phyloP scores from a whole-genome alignment of 306 rosid genomes.

The Gastrolobium villosum region DNA sequence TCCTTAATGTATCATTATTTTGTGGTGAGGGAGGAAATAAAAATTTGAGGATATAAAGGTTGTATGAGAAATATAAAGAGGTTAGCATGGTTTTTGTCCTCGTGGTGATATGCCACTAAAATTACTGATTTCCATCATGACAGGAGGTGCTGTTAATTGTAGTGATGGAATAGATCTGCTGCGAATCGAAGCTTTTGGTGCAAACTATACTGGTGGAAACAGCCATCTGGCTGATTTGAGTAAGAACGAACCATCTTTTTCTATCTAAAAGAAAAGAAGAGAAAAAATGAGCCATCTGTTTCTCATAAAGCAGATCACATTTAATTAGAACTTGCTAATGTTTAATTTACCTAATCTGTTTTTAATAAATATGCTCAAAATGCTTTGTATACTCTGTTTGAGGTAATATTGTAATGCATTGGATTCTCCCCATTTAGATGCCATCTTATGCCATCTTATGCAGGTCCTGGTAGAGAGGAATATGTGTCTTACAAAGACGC shows the following conservation, averaged over 20 bases:
- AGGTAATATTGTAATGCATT: slow-evolving; percentile 29
- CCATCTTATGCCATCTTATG: slow-evolving; percentile 40
- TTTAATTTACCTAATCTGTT: not conserved
- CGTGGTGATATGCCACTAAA: slow-evolving; percentile 29
- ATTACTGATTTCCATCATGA: slow-evolving; percentile 42
- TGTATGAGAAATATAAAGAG: slow-evolving; percentile 23
- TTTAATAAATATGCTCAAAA: slow-evolving; percentile 38
- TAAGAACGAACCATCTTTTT: slow-evolving; percentile 39
- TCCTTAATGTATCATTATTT: slow-evolving; percentile 4
- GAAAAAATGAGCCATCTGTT: slow-evolving; percentile 41
- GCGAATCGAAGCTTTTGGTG: slow-evolving; percentile 45
- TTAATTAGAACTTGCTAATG: not conserved
- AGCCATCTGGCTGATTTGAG: slow-evolving; percentile 41
- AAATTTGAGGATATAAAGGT: slow-evolving; percentile 3
- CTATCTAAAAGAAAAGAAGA: slow-evolving; percentile 33
- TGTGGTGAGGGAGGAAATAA: slow-evolving; percentile 12
- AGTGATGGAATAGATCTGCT: slow-evolving; percentile 33
- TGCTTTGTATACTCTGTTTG: slow-evolving; percentile 23
- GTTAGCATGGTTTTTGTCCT: slow-evolving; percentile 31
- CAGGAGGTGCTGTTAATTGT: slow-evolving; percentile 50
- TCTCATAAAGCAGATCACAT: slow-evolving; percentile 29
- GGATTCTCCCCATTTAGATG: slow-evolving; percentile 17
- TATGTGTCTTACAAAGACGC: slow-evolving; percentile 46
- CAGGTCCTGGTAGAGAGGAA: slow-evolving; percentile 51
- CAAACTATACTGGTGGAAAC: slow-evolving; percentile 46